Base-by-base conservation (phyloP, 2,329 filamentous ascomycete genomes). In the Claviceps maximensis region DNA sequence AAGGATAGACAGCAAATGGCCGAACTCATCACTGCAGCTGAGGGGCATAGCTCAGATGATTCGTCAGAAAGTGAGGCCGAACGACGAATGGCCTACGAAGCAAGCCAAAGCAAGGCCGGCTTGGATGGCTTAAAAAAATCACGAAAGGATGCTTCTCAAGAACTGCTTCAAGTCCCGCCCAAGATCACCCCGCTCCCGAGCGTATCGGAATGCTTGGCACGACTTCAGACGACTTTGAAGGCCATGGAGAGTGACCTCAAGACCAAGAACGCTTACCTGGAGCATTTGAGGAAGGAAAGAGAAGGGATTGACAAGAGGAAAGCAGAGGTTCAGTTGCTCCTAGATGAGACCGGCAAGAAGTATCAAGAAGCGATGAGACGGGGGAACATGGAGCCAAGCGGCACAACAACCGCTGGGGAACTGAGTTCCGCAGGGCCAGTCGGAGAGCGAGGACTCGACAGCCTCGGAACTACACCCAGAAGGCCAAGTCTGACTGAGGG, bases 91-190 rank as follows among this genome's bases (percentile, higher is more conserved):
- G 90, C 88, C 0, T 97, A 95, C 69, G 90, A 95, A 67, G 80
- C 83, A 12, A 84, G 87, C 4, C 91, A 97, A 70, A 90, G 87
- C 9, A 79, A 86, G 21, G 86, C 87, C 3, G 91, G 89, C n/a
- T 85, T 93, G 71, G 90, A 91, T 61, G 86, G 83, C 0, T 62
- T 86, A 23, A 76, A 74, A 61, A 75, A 74, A 61, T 72, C 64
- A 15, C 56, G 53, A 27, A 61, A 64, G 42, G 64, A 65, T 27
- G 59, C 66, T 40, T 58, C 66, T 58, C 65, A 73, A 21, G 62
- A 65, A 17, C 48, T 73, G 12, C 67, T 77, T 4, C 80, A 75
- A 53, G 82, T 83, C 2, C 86, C 85, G 0, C 80, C 87, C 2
- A 84, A 80, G 56, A 87, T 95, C 61, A 84, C 86, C 6, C 84